Conservation (phyloP, 1,139 yeast species). For the Saccharomyces hybrid region DNA sequence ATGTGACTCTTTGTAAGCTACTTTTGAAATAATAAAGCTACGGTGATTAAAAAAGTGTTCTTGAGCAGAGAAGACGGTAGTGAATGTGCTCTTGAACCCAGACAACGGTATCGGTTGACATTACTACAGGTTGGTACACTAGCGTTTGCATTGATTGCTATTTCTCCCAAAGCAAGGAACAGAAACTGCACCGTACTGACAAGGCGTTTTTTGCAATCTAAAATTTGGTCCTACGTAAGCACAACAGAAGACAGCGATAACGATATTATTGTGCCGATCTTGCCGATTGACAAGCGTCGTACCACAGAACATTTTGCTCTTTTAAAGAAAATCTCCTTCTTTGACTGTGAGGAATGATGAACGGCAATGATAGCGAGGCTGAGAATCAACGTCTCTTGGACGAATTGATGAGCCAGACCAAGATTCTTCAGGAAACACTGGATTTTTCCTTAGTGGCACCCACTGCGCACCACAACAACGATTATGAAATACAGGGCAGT, state of each 20-base stretch:
- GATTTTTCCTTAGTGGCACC: not conserved
- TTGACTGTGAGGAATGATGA: too few relatives aligned
- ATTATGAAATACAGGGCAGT: constrained; percentile 5
- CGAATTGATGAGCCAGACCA: too few relatives aligned
- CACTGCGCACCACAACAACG: not conserved
- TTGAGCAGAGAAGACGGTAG: not conserved
- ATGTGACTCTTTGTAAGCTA: not conserved
- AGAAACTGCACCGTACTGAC: not conserved
- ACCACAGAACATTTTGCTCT: not conserved
- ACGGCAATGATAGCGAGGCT: too few relatives aligned
- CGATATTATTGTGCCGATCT: not conserved
- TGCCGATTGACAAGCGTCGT: not conserved
- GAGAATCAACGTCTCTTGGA: too few relatives aligned
- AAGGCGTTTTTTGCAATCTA: not conserved
- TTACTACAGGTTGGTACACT: not conserved
- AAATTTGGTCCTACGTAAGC: not conserved
- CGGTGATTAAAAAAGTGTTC: not conserved
- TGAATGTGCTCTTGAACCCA: not conserved
- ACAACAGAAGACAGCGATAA: not conserved
- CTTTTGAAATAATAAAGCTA: not conserved
- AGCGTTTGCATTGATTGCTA: not conserved
- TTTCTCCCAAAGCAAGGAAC: not conserved
- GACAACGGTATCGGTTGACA: not conserved
- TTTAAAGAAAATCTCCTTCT: not conserved
- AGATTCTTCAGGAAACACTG: not conserved